Evolutionary conservation across 1,139 yeast species (phyloP).

Genomic region (Kurtzmaniella natalensis): DNA sequence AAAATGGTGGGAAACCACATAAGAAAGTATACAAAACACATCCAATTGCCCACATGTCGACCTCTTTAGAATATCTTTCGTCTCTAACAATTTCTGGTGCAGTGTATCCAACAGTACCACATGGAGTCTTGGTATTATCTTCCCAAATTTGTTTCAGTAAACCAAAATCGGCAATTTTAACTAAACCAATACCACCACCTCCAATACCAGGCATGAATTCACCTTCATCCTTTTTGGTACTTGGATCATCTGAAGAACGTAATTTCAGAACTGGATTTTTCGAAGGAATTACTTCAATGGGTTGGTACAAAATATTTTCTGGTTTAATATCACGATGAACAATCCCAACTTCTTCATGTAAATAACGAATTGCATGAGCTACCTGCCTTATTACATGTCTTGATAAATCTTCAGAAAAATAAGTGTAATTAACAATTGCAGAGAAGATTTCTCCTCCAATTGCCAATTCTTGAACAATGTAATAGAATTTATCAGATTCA

Average conservation of each 20-base stretch:
- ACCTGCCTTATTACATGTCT: conserved; percentile 51
- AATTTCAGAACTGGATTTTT: conserved; percentile 34
- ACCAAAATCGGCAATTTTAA: conserved; percentile 56
- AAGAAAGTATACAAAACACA: conserved; percentile 57
- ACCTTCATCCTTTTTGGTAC: conserved; percentile 49
- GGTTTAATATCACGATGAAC: conserved; percentile 59
- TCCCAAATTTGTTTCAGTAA: conserved; percentile 55
- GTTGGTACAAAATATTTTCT: conserved; percentile 52
- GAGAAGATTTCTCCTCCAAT: conserved; percentile 56
- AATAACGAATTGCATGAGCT: conserved; percentile 44
- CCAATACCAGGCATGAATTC: conserved; percentile 44
- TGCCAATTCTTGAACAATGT: conserved; percentile 50
- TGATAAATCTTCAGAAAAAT: conserved; percentile 50
- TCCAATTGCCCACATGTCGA: conserved; percentile 63
- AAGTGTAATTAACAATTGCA: conserved; percentile 52
- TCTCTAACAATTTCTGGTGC: conserved; percentile 61
- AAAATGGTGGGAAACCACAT: conserved; percentile 63
- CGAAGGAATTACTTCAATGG: conserved; percentile 52
- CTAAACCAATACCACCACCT: conserved; percentile 50
- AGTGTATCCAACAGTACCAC: conserved; percentile 62
- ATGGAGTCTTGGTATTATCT: conserved; percentile 57
- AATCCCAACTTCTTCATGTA: conserved; percentile 54
- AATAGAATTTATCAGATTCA: conserved; percentile 45
- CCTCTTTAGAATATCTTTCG: conserved; percentile 55
- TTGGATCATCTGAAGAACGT: conserved; percentile 45